Percentiles rank a stretch among this genome's conserved stretches.
phyloP scores from a whole-genome alignment of 805 yeast species.

The Candida peoriensis region DNA sequence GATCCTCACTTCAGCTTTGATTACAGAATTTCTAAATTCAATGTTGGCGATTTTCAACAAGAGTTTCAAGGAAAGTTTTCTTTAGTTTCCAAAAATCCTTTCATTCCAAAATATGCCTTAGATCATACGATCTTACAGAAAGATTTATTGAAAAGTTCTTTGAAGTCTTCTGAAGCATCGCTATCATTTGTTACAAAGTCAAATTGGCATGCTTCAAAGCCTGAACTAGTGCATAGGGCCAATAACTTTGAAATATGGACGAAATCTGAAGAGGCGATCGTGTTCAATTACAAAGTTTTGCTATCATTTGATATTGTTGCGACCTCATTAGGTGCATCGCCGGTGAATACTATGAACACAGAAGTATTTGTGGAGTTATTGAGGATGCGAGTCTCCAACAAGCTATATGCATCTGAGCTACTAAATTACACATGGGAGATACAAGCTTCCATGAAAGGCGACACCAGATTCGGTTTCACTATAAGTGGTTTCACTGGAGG shows the following conservation, averaged over 20 bases:
- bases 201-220: constrained; percentile 23
- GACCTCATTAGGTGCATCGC: constrained; percentile 26
- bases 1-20: constrained; percentile 44
- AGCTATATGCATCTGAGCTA: constrained; percentile 49
- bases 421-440: constrained; percentile 55
- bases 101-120: constrained; percentile 29
- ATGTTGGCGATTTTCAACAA: neutral
- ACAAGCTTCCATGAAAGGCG: constrained; percentile 49
- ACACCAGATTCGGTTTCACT: constrained; percentile 45
- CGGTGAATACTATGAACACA: constrained; percentile 38
- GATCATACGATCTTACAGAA: constrained; percentile 24
- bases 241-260: constrained; percentile 47
- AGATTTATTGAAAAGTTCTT: constrained; percentile 21
- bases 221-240: constrained; percentile 33
- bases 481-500: constrained; percentile 48
- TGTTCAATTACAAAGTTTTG: constrained; percentile 28
- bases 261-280: constrained; percentile 30
- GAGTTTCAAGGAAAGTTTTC: constrained; percentile 1
- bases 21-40: constrained; percentile 24
- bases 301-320: constrained; percentile 43
- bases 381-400: constrained; percentile 33
- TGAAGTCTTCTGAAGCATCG: constrained; percentile 25
- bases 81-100: constrained; percentile 26
- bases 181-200: constrained; percentile 30
- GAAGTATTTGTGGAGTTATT: constrained; percentile 51